These are phyloP conservation scores for Polyporus tsugae DNA, from an alignment of 1,284 basidiomycete genomes.

Conservation along the genomic window DNA sequence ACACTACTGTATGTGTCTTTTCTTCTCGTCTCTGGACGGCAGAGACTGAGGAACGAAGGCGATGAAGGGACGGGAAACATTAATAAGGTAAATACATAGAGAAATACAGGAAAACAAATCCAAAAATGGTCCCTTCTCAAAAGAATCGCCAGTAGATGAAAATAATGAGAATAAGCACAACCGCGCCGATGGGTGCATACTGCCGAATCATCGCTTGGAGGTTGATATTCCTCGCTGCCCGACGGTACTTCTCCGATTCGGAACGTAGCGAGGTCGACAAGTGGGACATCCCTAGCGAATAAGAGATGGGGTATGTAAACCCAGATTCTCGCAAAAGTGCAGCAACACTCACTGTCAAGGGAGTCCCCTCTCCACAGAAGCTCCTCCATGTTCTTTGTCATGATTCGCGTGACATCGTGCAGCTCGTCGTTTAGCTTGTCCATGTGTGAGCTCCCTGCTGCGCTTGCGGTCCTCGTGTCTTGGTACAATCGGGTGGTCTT, in stretches of 20 bases:
- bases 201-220: slow-evolving; percentile 93
- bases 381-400: slow-evolving; percentile 99
- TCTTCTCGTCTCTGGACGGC: background rate
- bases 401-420: slow-evolving; percentile 97
- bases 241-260: slow-evolving; percentile 97
- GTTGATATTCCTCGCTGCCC: slow-evolving; percentile 95
- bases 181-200: slow-evolving; percentile 91
- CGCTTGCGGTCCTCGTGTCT: slow-evolving; percentile 89
- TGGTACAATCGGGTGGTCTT: slow-evolving; percentile 96
- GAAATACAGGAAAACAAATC: slow-evolving; percentile 18
- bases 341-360: slow-evolving; percentile 77
- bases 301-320: slow-evolving; percentile 6
- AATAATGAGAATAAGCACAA: slow-evolving; percentile 84
- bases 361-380: slow-evolving; percentile 97
- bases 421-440: slow-evolving; percentile 96
- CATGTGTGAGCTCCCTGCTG: slow-evolving; percentile 71
- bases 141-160: slow-evolving; percentile 93
- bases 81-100: slow-evolving; percentile 23
- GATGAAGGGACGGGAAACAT: slow-evolving; percentile 22
- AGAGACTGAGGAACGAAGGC: background rate
- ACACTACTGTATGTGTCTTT: background rate
- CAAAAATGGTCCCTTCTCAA: slow-evolving; percentile 39
- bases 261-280: slow-evolving; percentile 97
- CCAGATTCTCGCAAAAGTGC: background rate
- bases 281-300: slow-evolving; percentile 88